A percentile compares a stretch with the other conserved stretches of the same genome.
Evolutionary conservation across 805 yeast species (phyloP).

Genomic region (Yarrowia sp.): DNA sequence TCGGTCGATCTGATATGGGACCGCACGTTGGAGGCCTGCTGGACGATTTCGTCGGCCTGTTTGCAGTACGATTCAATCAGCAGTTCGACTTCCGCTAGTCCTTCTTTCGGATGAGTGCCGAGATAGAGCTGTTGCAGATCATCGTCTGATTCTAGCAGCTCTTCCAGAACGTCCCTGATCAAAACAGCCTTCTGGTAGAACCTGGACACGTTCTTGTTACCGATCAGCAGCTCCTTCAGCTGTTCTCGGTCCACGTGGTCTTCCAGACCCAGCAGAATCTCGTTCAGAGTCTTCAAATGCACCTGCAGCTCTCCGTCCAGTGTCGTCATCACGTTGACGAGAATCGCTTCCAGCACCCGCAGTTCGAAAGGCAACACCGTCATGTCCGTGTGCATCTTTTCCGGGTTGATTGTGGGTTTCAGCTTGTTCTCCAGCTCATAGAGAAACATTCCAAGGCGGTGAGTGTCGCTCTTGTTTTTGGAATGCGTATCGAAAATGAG

Average conservation of each 20-base stretch:
- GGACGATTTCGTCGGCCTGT: slow-evolving; percentile 93
- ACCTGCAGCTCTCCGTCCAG: slow-evolving; percentile 75
- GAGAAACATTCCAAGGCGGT: slow-evolving; percentile 75
- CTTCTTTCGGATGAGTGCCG: slow-evolving; percentile 53
- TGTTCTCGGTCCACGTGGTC: slow-evolving; percentile 78
- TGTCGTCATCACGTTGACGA: slow-evolving; percentile 79
- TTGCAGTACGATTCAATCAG: slow-evolving; percentile 88
- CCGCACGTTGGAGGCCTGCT: slow-evolving; percentile 76
- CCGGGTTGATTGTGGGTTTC: slow-evolving; percentile 14
- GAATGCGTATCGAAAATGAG: slow-evolving; percentile 65
- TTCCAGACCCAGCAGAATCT: slow-evolving; percentile 73
- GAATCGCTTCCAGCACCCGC: slow-evolving; percentile 79
- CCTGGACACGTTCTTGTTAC: slow-evolving; percentile 71
- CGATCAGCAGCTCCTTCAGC: slow-evolving; percentile 72
- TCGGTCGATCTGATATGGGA: slow-evolving; percentile 92
- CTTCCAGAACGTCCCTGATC: slow-evolving; percentile 83
- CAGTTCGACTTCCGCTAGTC: slow-evolving; percentile 89
- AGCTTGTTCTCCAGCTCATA: slow-evolving; percentile 83
- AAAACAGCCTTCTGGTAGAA: slow-evolving; percentile 78
- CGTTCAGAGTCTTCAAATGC: slow-evolving; percentile 65
- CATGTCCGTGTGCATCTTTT: slow-evolving; percentile 5
- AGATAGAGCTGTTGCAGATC: slow-evolving; percentile 21
- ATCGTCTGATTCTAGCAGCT: slow-evolving; percentile 83
- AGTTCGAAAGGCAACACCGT: slow-evolving; percentile 67
- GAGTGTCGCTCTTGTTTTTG: slow-evolving; percentile 55